phyloP scores from a whole-genome alignment of 164 flowering plant genomes.

The Chimonanthus salicifolius region DNA sequence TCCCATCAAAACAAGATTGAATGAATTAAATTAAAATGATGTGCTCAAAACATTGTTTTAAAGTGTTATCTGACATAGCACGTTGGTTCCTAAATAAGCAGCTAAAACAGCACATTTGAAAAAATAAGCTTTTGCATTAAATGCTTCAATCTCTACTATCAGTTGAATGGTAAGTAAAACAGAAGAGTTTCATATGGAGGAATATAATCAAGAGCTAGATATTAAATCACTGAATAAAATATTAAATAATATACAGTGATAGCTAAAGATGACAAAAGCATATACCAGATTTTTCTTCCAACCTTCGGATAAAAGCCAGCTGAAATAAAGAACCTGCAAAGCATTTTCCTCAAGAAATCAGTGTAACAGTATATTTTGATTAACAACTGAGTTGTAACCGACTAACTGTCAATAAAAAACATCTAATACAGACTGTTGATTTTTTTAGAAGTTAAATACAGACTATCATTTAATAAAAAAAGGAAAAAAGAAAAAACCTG shows the following conservation, averaged over 20 bases:
- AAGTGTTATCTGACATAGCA: neutral
- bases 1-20: too few species aligned
- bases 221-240: neutral
- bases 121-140: neutral
- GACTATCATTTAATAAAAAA: neutral
- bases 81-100: neutral
- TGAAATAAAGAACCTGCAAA: slow-evolving; percentile 73
- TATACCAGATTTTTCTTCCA: slow-evolving; percentile 70
- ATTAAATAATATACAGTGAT: neutral
- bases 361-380: neutral
- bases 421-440: neutral
- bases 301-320: slow-evolving; percentile 49
- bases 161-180: too few species aligned
- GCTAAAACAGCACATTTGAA: neutral
- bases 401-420: too few species aligned
- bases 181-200: neutral
- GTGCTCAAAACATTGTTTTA: too few species aligned
- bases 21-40: too few species aligned
- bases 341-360: slow-evolving; percentile 1
- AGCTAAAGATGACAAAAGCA: neutral
- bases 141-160: neutral
- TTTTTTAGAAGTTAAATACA: neutral
- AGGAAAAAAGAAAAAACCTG: neutral
- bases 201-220: neutral
- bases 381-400: too few species aligned